These are phyloP conservation scores for Trichophyton schoenleinii DNA, from an alignment of 2,329 filamentous ascomycete genomes.

Conservation along the genomic window DNA sequence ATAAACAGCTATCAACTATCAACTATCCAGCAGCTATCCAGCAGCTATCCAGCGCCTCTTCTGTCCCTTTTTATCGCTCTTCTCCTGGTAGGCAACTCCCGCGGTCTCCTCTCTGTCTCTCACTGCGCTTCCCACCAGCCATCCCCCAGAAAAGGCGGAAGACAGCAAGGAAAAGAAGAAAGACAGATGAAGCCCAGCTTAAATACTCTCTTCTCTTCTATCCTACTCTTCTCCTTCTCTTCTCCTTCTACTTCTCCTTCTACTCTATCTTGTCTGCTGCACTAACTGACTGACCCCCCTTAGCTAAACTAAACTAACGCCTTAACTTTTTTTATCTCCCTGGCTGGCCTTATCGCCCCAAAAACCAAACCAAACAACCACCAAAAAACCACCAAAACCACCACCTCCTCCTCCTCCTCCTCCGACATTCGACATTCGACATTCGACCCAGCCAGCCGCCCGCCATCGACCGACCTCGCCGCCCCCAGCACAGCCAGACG, in stretches of 20 bases:
- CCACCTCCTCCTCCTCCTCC: not conserved
- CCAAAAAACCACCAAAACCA: not conserved
- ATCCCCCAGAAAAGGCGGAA: too few species aligned
- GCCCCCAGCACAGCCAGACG: too few species aligned
- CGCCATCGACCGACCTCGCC: too few species aligned
- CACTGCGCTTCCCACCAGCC: conserved; percentile 2
- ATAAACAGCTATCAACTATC: not conserved
- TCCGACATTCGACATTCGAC: not conserved
- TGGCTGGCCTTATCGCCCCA: not conserved
- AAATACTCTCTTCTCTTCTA: not conserved
- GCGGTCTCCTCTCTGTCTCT: conserved; percentile 3
- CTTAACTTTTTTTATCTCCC: not conserved
- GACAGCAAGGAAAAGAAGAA: too few species aligned
- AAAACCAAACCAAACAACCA: too few species aligned
- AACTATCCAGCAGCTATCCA: not conserved
- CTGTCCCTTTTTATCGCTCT: not conserved
- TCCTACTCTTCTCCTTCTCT: not conserved
- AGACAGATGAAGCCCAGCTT: too few species aligned
- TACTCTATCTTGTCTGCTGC: not conserved
- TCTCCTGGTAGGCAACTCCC: not conserved
- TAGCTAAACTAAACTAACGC: not conserved
- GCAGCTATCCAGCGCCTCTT: conserved; percentile 3
- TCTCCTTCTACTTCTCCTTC: not conserved
- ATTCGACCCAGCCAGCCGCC: not conserved
- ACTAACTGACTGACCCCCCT: not conserved